Evolutionary conservation across 306 rosid genomes (phyloP).

Genomic region (Calophaca sinica): DNA sequence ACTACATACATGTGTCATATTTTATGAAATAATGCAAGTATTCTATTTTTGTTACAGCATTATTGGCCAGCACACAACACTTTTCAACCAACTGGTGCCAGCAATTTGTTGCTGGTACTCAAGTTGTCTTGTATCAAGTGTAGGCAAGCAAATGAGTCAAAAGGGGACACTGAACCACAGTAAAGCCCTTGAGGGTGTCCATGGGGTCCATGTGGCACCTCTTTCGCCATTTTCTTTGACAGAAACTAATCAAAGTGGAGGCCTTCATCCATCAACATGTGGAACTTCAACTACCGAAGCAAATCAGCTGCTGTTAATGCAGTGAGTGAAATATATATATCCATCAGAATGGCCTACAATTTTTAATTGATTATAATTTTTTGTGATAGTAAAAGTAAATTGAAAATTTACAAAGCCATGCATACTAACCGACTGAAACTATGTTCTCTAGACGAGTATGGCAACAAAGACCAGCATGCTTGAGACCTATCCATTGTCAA

Average conservation of each 20-base stretch:
- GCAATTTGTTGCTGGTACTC: conserved; percentile 77
- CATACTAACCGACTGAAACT: conserved; percentile 40
- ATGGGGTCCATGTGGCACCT: conserved; percentile 74
- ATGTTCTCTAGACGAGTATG: conserved; percentile 71
- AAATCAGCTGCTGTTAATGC: conserved; percentile 71
- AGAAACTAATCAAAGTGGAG: conserved; percentile 60
- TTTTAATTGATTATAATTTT: conserved; percentile 25
- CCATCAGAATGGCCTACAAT: neutral
- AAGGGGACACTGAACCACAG: conserved; percentile 46
- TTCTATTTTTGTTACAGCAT: conserved; percentile 46
- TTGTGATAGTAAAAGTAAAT: neutral
- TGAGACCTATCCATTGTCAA: conserved; percentile 79
- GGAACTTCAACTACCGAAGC: conserved; percentile 54
- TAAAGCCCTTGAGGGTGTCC: conserved; percentile 78
- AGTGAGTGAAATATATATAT: conserved; percentile 67
- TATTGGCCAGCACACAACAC: conserved; percentile 45
- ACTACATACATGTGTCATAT: neutral
- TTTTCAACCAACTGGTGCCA: conserved; percentile 60
- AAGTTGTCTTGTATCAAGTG: conserved; percentile 43
- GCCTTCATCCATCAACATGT: conserved; percentile 48
- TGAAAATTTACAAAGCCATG: neutral
- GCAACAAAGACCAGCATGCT: conserved; percentile 82
- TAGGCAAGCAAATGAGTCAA: conserved; percentile 60
- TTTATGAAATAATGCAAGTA: conserved; percentile 26
- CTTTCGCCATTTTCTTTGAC: conserved; percentile 63